Conservation (phyloP, 306 rosid species). For the Malus fusca region DNA sequence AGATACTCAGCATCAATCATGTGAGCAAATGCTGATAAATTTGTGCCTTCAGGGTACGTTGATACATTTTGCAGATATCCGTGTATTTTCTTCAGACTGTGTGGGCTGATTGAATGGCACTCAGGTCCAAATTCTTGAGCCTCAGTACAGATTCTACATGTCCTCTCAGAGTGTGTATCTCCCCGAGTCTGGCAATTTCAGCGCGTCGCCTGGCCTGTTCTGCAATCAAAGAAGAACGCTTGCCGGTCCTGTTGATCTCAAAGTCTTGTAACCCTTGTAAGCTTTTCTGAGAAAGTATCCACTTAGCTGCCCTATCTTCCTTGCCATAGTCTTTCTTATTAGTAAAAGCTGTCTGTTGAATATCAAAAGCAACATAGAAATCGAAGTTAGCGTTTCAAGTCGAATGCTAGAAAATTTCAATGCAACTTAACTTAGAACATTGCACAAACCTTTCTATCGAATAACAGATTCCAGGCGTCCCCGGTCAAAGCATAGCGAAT, state of each 20-base stretch:
- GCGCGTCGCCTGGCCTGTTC: slow-evolving; percentile 73
- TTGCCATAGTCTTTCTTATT: slow-evolving; percentile 71
- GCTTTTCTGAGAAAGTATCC: slow-evolving; percentile 73
- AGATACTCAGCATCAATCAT: slow-evolving; percentile 10
- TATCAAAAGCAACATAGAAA: slow-evolving; percentile 2
- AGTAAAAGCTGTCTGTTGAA: slow-evolving; percentile 69
- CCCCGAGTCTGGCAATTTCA: slow-evolving; percentile 75
- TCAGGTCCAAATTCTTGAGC: slow-evolving; percentile 56
- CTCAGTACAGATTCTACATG: slow-evolving; percentile 66
- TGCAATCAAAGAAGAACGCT: slow-evolving; percentile 49
- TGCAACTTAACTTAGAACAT: background rate
- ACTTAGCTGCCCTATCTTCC: slow-evolving; percentile 65
- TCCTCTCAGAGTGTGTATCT: slow-evolving; percentile 64
- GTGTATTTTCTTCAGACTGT: slow-evolving; percentile 41
- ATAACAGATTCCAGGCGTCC: slow-evolving; percentile 74
- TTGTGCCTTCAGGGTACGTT: slow-evolving; percentile 1
- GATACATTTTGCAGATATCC: background rate
- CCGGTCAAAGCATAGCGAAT: slow-evolving; percentile 72
- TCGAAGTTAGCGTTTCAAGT: background rate
- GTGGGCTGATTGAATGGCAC: slow-evolving; percentile 43
- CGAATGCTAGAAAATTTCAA: background rate
- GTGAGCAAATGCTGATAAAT: slow-evolving; percentile 18
- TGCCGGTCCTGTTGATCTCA: slow-evolving; percentile 27
- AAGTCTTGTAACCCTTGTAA: slow-evolving; percentile 51
- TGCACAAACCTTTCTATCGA: slow-evolving; percentile 58